Evolutionary conservation across 169 alveolate genomes (phyloP), one percentile per base, ranked within the genome.

Genomic region (Plasmodium coatneyi): DNA sequence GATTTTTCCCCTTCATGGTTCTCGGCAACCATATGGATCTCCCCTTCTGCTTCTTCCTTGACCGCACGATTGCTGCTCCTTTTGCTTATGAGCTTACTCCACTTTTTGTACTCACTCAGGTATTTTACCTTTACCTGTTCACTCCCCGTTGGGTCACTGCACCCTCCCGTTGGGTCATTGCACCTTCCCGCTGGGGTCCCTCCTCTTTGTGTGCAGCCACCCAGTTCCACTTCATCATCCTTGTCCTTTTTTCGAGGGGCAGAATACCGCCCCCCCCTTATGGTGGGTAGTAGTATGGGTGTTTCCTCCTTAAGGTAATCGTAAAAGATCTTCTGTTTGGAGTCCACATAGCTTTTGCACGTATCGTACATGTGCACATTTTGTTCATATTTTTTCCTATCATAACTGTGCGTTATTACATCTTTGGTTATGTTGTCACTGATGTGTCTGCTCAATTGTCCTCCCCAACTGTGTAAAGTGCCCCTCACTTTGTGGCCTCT

Each of bases 291-390:
- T 1, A 80, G 22, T 22, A 78, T 87, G 34, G 54, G 80, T 4
- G 25, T 79, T n/a, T 89, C 82, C 81, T 60, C 70, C 19, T 78
- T 52, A 22, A 91, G 5, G 76, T 81, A 91, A 19, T 91, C 95
- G 56, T 91, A 91, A 32, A 36, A 91, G 34, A 49, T 66, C 74
- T 91, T 91, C 28, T 91, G 91, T 71, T 91, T 91, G 32, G 60
- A 70, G 19, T 91, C 95, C 32, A 91, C 83, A 39, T 91, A 49
- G 25, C 54, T 82, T 91, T 91, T 91, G 74, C 95, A 91, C 46
- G 71, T 54, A 39, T 91, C 84, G 49, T 39, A 91, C 66, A 80
- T 46, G 10, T 91, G 66, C 34, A 80, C 43, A 71, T 91, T 91
- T 3, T 91, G 78, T 66, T 82, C 91, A 46, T 81, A 80, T 70